Evolutionary conservation across 169 alveolate genomes (phyloP).

Genomic region (Plasmodium berghei): DNA sequence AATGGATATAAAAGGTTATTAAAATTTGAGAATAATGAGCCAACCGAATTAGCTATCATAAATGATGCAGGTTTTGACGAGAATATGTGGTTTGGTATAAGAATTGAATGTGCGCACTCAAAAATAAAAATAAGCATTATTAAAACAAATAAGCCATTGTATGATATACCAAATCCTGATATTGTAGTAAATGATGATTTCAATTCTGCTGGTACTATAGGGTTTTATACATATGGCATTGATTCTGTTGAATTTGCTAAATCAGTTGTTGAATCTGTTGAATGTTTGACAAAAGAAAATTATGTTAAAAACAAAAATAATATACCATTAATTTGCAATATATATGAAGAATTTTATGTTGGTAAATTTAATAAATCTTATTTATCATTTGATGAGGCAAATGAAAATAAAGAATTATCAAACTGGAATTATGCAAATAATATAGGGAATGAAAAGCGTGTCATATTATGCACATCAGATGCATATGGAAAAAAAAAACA

Average conservation of each 20-base stretch:
- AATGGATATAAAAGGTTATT: slow-evolving; percentile 89
- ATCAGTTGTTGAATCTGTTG: slow-evolving; percentile 84
- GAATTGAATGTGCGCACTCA: slow-evolving; percentile 84
- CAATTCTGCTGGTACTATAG: slow-evolving; percentile 86
- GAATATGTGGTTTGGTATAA: slow-evolving; percentile 86
- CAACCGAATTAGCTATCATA: slow-evolving; percentile 88
- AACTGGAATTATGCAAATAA: slow-evolving; percentile 84
- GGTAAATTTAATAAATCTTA: slow-evolving; percentile 24
- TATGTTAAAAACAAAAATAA: slow-evolving; percentile 71
- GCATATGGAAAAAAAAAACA: slow-evolving; percentile 42
- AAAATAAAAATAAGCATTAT: slow-evolving; percentile 76
- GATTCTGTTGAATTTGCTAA: slow-evolving; percentile 83
- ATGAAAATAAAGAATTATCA: slow-evolving; percentile 51
- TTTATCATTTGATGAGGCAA: slow-evolving; percentile 27
- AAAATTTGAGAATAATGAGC: slow-evolving; percentile 88
- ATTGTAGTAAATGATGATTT: slow-evolving; percentile 86
- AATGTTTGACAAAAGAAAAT: slow-evolving; percentile 83
- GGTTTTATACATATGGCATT: slow-evolving; percentile 85
- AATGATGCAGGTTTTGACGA: slow-evolving; percentile 82
- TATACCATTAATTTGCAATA: slow-evolving; percentile 86
- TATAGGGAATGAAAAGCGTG: slow-evolving; percentile 87
- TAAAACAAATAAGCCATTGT: slow-evolving; percentile 78
- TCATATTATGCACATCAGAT: slow-evolving; percentile 82
- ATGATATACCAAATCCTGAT: slow-evolving; percentile 80
- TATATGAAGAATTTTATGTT: slow-evolving; percentile 65